Conservation (phyloP, 805 yeast genomes). For the Candida tibetensis region DNA sequence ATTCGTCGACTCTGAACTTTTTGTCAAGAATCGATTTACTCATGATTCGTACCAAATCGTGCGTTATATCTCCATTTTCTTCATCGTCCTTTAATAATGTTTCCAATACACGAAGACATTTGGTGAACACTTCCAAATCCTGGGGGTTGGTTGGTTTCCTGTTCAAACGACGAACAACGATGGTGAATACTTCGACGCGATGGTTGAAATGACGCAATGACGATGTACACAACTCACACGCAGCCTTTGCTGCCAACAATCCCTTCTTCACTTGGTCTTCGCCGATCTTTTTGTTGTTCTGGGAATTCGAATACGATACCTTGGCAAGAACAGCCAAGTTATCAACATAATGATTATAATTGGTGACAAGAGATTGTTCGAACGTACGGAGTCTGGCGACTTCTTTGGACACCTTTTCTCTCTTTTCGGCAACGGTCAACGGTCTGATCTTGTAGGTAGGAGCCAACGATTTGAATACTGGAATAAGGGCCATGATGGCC, state of each 20-base stretch:
- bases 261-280: slow-evolving; percentile 45
- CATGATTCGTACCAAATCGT: slow-evolving; percentile 67
- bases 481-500: slow-evolving; percentile 74
- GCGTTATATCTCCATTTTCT: slow-evolving; percentile 74
- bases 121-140: slow-evolving; percentile 50
- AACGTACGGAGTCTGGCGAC: slow-evolving; percentile 72
- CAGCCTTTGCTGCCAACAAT: slow-evolving; percentile 64
- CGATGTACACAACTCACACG: slow-evolving; percentile 66
- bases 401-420: slow-evolving; percentile 80
- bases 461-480: slow-evolving; percentile 78
- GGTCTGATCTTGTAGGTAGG: slow-evolving; percentile 89
- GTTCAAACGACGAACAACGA: slow-evolving; percentile 65
- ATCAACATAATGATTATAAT: slow-evolving; percentile 67
- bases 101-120: slow-evolving; percentile 65
- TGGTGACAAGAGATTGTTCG: slow-evolving; percentile 72
- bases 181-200: slow-evolving; percentile 67
- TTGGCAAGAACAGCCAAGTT: slow-evolving; percentile 45
- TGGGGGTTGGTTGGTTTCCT: slow-evolving; percentile 51
- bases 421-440: slow-evolving; percentile 73
- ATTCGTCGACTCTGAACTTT: slow-evolving; percentile 78
- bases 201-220: slow-evolving; percentile 77
- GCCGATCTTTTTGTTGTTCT: slow-evolving; percentile 29
- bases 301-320: slow-evolving; percentile 37
- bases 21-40: slow-evolving; percentile 70
- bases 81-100: slow-evolving; percentile 71